These are phyloP conservation scores for Babesia divergens DNA, from an alignment of 169 alveolate species.

Conservation along the genomic window DNA sequence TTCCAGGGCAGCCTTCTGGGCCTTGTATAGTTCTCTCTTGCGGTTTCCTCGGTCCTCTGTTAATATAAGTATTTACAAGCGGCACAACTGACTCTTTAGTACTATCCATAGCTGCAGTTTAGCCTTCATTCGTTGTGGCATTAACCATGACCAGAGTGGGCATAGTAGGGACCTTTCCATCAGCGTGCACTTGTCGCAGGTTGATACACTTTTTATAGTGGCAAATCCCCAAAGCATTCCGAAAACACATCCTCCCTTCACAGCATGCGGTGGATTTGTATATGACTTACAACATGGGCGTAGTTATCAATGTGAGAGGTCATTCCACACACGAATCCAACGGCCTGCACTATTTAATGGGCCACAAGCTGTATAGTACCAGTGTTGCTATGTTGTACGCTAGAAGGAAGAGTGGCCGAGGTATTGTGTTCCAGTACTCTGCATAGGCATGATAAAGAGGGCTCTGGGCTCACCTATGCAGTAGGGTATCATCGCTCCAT, in stretches of 20 bases:
- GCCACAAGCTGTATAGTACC: constrained; percentile 4
- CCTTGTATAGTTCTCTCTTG: constrained; percentile 37
- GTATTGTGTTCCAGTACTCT: constrained; percentile 84
- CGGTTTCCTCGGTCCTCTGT: constrained; percentile 61
- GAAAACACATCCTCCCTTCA: constrained; percentile 77
- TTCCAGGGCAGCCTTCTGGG: constrained; percentile 43
- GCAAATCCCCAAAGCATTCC: constrained; percentile 80
- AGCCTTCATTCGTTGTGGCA: constrained; percentile 36
- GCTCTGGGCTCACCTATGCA: constrained; percentile 60
- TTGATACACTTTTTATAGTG: constrained; percentile 76
- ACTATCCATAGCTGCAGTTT: constrained; percentile 36
- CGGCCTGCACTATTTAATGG: constrained; percentile 4
- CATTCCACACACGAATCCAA: constrained; percentile 76
- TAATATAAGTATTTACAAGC: background rate
- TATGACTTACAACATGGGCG: constrained; percentile 69
- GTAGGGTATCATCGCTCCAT: constrained; percentile 84
- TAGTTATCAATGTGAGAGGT: constrained; percentile 79
- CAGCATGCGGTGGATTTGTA: background rate
- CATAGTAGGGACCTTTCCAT: constrained; percentile 62
- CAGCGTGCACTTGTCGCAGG: constrained; percentile 69
- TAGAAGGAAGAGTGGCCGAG: constrained; percentile 76
- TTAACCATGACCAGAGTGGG: constrained; percentile 62
- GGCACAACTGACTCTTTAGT: constrained; percentile 33
- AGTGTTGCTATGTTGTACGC: constrained; percentile 66
- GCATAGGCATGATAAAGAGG: background rate